phyloP scores from a whole-genome alignment of 2,329 filamentous ascomycete genomes.

The Hypoxylon sp. region DNA sequence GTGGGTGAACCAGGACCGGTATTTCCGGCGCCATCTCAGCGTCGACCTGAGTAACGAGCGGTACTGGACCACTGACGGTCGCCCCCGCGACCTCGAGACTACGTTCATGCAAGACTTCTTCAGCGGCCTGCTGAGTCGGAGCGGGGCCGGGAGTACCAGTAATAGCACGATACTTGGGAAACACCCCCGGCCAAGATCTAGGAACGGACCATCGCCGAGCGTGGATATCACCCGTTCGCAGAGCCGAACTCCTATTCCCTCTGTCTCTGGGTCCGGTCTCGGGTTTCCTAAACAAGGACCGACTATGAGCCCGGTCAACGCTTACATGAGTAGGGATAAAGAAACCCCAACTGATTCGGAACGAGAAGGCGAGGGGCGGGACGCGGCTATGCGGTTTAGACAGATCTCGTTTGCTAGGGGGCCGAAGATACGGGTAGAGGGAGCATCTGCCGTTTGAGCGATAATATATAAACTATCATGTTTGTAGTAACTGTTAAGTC shows the following conservation, averaged over 20 bases:
- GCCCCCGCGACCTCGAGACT: constrained; percentile 57
- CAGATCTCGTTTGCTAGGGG: constrained; percentile 39
- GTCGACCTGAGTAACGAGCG: constrained; percentile 62
- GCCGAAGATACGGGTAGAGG: constrained; percentile 23
- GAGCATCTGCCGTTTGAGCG: constrained; percentile 24
- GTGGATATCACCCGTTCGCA: constrained; percentile 17
- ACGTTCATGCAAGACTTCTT: constrained; percentile 61
- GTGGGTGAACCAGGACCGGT: constrained; percentile 62
- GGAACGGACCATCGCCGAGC: constrained; percentile 4
- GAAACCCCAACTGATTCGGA: constrained; percentile 33
- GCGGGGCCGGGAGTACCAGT: constrained; percentile 42
- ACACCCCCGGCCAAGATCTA: constrained; percentile 7
- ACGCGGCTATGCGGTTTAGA: constrained; percentile 33
- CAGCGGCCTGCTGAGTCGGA: constrained; percentile 46
- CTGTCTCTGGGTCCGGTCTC: constrained; percentile 5
- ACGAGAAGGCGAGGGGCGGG: constrained; percentile 26
- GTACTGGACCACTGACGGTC: constrained; percentile 61
- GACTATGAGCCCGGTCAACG: constrained; percentile 17
- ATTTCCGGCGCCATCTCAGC: constrained; percentile 60
- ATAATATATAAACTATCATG: background rate
- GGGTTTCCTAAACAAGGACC: constrained; percentile 17
- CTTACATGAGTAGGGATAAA: constrained; percentile 21
- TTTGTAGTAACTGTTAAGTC: no score
- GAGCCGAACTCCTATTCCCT: constrained; percentile 19
- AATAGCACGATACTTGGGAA: constrained; percentile 47